phyloP scores from a whole-genome alignment of 129 eudicot genomes.

The Apium graveolens region DNA sequence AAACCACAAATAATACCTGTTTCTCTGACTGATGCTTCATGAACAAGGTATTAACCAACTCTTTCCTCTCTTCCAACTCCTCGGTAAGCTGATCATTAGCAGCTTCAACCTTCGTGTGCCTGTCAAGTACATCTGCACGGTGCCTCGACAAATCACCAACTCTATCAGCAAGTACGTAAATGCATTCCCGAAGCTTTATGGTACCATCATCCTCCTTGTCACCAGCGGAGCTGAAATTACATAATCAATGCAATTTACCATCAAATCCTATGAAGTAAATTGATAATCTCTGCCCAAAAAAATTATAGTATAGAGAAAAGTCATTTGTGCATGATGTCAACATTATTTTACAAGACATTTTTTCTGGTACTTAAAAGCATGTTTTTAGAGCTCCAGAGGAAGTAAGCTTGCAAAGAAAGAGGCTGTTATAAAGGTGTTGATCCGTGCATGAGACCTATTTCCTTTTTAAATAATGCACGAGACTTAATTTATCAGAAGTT shows the following conservation, averaged over 20 bases:
- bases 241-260: background rate
- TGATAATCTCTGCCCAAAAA: background rate
- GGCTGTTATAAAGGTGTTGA: background rate
- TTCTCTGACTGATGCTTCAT: too few relatives aligned
- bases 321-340: background rate
- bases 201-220: constrained; percentile 66
- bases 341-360: background rate
- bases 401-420: background rate
- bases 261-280: background rate
- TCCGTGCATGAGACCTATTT: too few relatives aligned
- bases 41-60: too few relatives aligned
- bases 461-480: too few relatives aligned
- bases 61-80: too few relatives aligned
- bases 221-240: constrained; percentile 39
- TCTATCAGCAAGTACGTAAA: constrained; percentile 64
- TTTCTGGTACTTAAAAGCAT: background rate
- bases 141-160: constrained; percentile 62
- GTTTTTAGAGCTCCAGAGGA: background rate
- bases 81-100: too few relatives aligned
- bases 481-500: too few relatives aligned
- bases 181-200: constrained; percentile 63
- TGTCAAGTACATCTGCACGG: constrained; percentile 71
- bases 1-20: too few relatives aligned
- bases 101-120: too few relatives aligned
- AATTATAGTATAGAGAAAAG: background rate